Evolutionary conservation across 306 rosid genomes (phyloP), one percentile per base, ranked within the genome.

Genomic region (Neltuma alba): DNA sequence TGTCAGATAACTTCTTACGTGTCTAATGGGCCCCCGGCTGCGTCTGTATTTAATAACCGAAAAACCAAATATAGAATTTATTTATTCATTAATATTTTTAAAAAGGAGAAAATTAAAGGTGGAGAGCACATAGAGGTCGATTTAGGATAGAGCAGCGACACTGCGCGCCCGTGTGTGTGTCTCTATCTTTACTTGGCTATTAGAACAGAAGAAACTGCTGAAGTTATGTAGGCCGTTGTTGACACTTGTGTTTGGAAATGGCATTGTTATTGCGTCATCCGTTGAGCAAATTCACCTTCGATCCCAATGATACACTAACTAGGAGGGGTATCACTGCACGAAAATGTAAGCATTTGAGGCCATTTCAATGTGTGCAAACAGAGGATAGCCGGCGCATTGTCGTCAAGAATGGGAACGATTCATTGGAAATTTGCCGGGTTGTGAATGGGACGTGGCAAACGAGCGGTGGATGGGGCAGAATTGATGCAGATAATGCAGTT

Each of bases 361-460:
- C 78, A 44, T 25, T 69, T 73, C 66, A 77, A 73, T 89, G 91
- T 81, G 88, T 87, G 79, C 30, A 80, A 41, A 86, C 88, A n/a
- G 79, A 85, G 78, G 91, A 90, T 54, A 74, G 70, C 33, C 34
- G 76, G 44, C 63, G 75, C 23, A 80, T 65, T 20, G 75, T 87
- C 15, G 88, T 90, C 42, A 90, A 80, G 82, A 90, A 87, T 69
- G 94, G 96, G 33, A 74, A 82, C 68, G 93, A 91, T 86, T 86
- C 88, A n/a, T 74, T 94, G 80, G 97, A 90, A 16, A 86, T 92
- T 48, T 78, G 90, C 15, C 79, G 93, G 74, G 90, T 90, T 75
- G 94, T 90, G 83, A 89, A 92, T 89, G 96, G 93, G 73, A 92
- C 92, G 98, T 90, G 96, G 98, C 96, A 90, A 74, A 92, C 91